These are phyloP conservation scores for Nemania sp. DNA, from an alignment of 2,329 filamentous ascomycete genomes.

Conservation along the genomic window DNA sequence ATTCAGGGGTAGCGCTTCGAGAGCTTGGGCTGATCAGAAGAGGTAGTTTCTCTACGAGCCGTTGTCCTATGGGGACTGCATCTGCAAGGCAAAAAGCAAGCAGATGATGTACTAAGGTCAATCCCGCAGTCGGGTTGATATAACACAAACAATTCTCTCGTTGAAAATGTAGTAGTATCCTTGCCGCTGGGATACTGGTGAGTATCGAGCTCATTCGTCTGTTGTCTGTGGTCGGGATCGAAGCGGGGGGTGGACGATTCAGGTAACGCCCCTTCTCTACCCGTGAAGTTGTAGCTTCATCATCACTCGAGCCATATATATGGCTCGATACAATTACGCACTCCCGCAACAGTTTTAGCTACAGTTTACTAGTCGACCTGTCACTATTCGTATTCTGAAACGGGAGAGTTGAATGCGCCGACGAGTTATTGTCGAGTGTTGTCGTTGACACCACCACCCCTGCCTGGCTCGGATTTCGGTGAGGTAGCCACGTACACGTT, in stretches of 20 bases:
- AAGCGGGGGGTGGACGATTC: constrained; percentile 32
- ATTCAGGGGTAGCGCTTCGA: constrained; percentile 5
- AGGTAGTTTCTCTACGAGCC: background rate
- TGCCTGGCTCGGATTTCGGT: constrained; percentile 32
- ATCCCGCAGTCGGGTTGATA: too few relatives aligned
- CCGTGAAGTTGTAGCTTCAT: constrained; percentile 26
- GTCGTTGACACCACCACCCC: constrained; percentile 6
- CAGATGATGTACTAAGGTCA: background rate
- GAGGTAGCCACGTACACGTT: constrained; percentile 34
- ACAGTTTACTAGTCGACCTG: constrained; percentile 12
- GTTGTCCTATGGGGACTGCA: background rate
- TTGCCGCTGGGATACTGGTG: constrained; percentile 14
- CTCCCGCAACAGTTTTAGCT: background rate
- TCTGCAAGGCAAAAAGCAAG: background rate
- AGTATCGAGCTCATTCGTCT: constrained; percentile 22
- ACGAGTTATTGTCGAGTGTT: constrained; percentile 31
- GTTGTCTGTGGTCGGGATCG: constrained; percentile 27
- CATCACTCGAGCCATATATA: constrained; percentile 30
- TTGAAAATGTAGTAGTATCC: constrained; percentile 6
- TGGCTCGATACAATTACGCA: constrained; percentile 19
- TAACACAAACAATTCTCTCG: background rate
- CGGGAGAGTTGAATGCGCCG: constrained; percentile 5
- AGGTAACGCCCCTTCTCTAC: constrained; percentile 28
- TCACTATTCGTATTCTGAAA: constrained; percentile 7
- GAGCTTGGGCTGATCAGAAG: background rate